A percentile compares a stretch with the other conserved stretches of the same genome.
Conservation (phyloP, 2,329 filamentous ascomycete genomes). For the Talaromyces rugulosus region DNA sequence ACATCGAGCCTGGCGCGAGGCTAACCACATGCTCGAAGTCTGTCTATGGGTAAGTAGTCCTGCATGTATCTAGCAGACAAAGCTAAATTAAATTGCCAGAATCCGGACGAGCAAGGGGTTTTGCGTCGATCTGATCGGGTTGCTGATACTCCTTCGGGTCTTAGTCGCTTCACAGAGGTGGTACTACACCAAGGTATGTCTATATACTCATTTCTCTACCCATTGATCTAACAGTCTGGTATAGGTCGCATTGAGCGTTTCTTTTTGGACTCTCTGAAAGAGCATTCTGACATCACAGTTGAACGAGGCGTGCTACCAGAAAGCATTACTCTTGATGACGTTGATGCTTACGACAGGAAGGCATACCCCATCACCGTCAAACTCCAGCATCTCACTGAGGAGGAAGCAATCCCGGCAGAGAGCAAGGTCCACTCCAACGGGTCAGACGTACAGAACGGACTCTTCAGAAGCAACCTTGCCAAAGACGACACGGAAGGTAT, state of each 20-base stretch:
- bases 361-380: slow-evolving; percentile 60
- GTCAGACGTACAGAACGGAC: slow-evolving; percentile 30
- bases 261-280: slow-evolving; percentile 58
- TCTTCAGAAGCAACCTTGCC: slow-evolving; percentile 58
- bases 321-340: slow-evolving; percentile 51
- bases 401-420: slow-evolving; percentile 55
- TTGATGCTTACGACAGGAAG: slow-evolving; percentile 37
- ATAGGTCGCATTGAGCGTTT: slow-evolving; percentile 67
- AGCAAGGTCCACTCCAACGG: slow-evolving; percentile 26
- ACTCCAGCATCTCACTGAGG: slow-evolving; percentile 54
- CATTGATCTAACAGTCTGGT: slow-evolving; percentile 55
- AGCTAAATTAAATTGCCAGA: not conserved
- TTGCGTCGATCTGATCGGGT: not conserved
- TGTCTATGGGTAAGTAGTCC: not conserved
- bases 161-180: not conserved
- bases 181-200: not conserved
- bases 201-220: not conserved
- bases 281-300: slow-evolving; percentile 27
- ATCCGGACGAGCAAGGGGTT: not conserved
- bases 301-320: slow-evolving; percentile 57
- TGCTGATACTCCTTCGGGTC: not conserved
- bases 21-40: slow-evolving; percentile 12
- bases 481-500: slow-evolving; percentile 55
- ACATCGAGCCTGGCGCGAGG: slow-evolving; percentile 52
- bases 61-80: not conserved